phyloP scores from a whole-genome alignment of 352 stramenopile genomes.

The Globisporangium paddicum region DNA sequence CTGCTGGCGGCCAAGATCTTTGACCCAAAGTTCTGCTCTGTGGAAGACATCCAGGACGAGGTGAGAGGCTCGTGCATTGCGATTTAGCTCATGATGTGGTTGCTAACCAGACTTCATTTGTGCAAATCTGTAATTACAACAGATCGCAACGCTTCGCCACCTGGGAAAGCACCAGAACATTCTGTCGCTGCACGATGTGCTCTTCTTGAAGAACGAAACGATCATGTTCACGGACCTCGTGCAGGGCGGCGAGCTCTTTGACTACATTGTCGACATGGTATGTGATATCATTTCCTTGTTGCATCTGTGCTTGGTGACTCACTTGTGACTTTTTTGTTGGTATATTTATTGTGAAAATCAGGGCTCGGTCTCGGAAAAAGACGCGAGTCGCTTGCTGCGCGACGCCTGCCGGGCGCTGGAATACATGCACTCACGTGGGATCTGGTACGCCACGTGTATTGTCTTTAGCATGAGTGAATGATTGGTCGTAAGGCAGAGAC shows the following conservation, averaged over 20 bases:
- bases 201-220: conserved; percentile 54
- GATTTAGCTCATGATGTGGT: too few species aligned
- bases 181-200: conserved; percentile 63
- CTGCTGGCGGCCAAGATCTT: conserved; percentile 73
- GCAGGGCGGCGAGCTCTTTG: conserved; percentile 69
- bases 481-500: not conserved
- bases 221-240: conserved; percentile 82
- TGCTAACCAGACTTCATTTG: too few species aligned
- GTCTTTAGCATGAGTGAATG: not conserved
- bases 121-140: not conserved
- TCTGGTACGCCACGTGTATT: conserved; percentile 35
- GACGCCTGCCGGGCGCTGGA: conserved; percentile 58
- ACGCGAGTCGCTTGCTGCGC: conserved; percentile 58
- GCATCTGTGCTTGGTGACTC: not conserved
- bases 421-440: conserved; percentile 59
- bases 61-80: too few species aligned
- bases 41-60: conserved; percentile 55
- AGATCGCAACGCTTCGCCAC: conserved; percentile 61
- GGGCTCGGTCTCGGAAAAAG: conserved; percentile 72
- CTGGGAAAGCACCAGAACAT: conserved; percentile 64
- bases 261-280: conserved; percentile 77
- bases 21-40: conserved; percentile 49
- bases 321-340: not conserved
- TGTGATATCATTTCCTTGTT: not conserved
- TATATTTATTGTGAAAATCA: conserved; percentile 8